Evolutionary conservation across 2,329 filamentous ascomycete genomes (phyloP).

Genomic region (Trichophyton verrucosum): DNA sequence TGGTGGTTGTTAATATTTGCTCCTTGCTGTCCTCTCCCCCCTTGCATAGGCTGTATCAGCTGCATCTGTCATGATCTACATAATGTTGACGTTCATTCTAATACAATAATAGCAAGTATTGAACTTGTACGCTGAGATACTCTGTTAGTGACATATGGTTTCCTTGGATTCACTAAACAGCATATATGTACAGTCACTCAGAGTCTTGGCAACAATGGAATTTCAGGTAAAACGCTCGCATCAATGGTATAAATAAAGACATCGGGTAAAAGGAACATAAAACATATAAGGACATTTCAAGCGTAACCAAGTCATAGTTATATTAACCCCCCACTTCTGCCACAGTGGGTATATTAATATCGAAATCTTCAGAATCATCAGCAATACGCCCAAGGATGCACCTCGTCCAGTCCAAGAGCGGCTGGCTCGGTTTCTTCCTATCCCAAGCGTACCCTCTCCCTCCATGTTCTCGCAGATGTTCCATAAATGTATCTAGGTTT

Average conservation of each 20-base stretch:
- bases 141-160: no score
- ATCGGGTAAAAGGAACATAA: neutral
- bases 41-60: neutral
- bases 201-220: neutral
- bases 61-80: neutral
- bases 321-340: conserved; percentile 8
- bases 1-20: neutral
- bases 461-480: conserved; percentile 29
- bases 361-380: conserved; percentile 32
- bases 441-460: conserved; percentile 16
- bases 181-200: neutral
- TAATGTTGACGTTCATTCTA: neutral
- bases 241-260: neutral
- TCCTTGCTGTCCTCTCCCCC: neutral
- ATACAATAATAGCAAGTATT: neutral
- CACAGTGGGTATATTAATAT: conserved; percentile 32
- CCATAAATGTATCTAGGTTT: conserved; percentile 32
- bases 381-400: conserved; percentile 33
- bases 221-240: neutral
- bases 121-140: neutral
- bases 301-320: neutral
- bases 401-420: conserved; percentile 31
- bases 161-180: no score
- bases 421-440: conserved; percentile 22
- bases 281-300: neutral